phyloP scores from a whole-genome alignment of 2,329 filamentous ascomycete species.

The Diaporthe vaccinii region DNA sequence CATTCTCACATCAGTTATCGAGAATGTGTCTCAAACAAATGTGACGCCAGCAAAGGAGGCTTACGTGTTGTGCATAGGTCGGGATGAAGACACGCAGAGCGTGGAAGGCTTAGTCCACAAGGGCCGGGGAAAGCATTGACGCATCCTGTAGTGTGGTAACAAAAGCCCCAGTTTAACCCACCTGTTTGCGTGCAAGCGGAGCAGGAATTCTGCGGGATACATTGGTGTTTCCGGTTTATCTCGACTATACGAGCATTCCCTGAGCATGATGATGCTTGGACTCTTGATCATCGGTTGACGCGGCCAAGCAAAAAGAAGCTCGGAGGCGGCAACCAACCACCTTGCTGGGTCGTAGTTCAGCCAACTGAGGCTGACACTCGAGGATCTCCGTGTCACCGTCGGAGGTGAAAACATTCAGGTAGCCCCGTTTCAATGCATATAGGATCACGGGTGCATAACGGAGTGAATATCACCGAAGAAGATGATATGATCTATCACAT shows the following conservation, averaged over 20 bases:
- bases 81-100: not conserved
- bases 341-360: no score
- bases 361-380: not conserved
- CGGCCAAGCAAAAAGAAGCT: not conserved
- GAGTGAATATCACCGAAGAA: not conserved
- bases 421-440: not conserved
- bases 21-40: not conserved
- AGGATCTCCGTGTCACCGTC: not conserved
- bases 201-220: not conserved
- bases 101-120: not conserved
- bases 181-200: not conserved
- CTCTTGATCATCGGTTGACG: conserved; percentile 2
- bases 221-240: not conserved
- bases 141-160: not conserved
- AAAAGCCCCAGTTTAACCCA: not conserved
- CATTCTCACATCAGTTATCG: not conserved
- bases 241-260: not conserved
- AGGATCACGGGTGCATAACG: not conserved
- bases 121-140: not conserved
- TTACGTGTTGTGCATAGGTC: not conserved
- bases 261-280: not conserved
- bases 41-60: not conserved
- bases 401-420: not conserved
- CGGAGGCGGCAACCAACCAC: not conserved
- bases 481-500: not conserved